These are phyloP conservation scores for Quercus suber DNA, from an alignment of 306 rosid genomes.

Conservation along the genomic window DNA sequence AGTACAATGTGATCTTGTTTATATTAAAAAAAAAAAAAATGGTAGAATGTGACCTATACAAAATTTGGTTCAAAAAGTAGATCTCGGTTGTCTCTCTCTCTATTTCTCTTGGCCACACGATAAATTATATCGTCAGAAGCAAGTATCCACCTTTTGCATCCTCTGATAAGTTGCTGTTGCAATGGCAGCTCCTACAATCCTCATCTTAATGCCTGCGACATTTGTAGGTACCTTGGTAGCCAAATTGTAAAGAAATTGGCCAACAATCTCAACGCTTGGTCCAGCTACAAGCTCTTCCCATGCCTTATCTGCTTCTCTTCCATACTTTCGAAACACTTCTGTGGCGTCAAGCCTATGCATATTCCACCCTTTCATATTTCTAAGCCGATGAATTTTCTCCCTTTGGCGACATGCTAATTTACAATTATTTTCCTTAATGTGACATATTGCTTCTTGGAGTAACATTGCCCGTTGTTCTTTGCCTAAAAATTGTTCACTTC, in stretches of 20 bases:
- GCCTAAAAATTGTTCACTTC: conserved; percentile 25
- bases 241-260: conserved; percentile 36
- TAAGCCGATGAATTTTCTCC: conserved; percentile 53
- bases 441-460: conserved; percentile 40
- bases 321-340: conserved; percentile 49
- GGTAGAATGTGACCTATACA: too few relatives aligned
- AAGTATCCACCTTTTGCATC: too few relatives aligned
- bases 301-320: conserved; percentile 50
- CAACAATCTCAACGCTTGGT: conserved; percentile 48
- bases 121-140: too few relatives aligned
- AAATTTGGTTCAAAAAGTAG: too few relatives aligned
- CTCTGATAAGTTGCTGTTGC: conserved; percentile 37
- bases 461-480: conserved; percentile 23
- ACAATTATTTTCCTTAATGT: conserved; percentile 55
- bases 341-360: conserved; percentile 69
- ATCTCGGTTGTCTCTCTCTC: too few relatives aligned
- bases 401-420: conserved; percentile 56
- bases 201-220: conserved; percentile 16
- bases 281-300: conserved; percentile 63
- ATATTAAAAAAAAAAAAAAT: too few relatives aligned
- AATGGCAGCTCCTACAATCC: conserved; percentile 19
- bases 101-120: too few relatives aligned
- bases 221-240: neutral
- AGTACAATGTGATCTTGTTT: neutral
- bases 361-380: conserved; percentile 59